Evolutionary conservation across 768 basidiomycete genomes (phyloP).

Genomic region (Lactarius akahatsu): DNA sequence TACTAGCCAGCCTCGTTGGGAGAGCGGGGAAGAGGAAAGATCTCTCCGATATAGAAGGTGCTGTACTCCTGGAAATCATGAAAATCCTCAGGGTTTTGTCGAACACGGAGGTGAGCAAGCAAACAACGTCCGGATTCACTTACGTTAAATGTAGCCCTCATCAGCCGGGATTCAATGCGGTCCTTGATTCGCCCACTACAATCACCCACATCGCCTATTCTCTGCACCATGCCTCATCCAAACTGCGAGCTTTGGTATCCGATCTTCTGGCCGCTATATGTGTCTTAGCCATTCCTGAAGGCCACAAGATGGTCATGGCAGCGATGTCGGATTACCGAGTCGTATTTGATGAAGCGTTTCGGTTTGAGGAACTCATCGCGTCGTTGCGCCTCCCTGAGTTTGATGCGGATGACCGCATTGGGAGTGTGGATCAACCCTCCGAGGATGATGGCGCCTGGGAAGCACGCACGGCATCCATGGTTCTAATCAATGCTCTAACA

Average conservation of each 20-base stretch:
- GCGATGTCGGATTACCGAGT: conserved; percentile 81
- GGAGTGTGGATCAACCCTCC: background rate
- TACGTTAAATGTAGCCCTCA: conserved; percentile 25
- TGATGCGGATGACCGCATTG: conserved; percentile 38
- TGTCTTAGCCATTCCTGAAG: conserved; percentile 65
- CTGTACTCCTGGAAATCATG: conserved; percentile 67
- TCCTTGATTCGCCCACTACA: conserved; percentile 60
- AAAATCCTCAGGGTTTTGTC: conserved; percentile 80
- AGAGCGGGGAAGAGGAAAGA: conserved; percentile 62
- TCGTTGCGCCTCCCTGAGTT: conserved; percentile 57
- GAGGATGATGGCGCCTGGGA: conserved; percentile 81
- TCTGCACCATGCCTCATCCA: conserved; percentile 63
- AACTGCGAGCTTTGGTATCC: conserved; percentile 64
- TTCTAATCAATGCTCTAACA: conserved; percentile 75
- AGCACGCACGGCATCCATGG: conserved; percentile 70
- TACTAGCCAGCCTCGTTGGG: conserved; percentile 61
- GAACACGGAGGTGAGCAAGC: conserved; percentile 72
- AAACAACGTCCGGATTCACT: background rate
- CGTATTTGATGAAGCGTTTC: conserved; percentile 66
- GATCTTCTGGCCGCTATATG: conserved; percentile 86
- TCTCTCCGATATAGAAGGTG: conserved; percentile 64
- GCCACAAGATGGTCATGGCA: conserved; percentile 69
- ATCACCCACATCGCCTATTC: conserved; percentile 74
- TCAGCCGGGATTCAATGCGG: conserved; percentile 70
- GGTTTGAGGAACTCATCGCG: conserved; percentile 74